A percentile compares a stretch with the other conserved stretches of the same genome.
phyloP scores from a whole-genome alignment of 352 stramenopile species.

The Phytophthora crassamura region DNA sequence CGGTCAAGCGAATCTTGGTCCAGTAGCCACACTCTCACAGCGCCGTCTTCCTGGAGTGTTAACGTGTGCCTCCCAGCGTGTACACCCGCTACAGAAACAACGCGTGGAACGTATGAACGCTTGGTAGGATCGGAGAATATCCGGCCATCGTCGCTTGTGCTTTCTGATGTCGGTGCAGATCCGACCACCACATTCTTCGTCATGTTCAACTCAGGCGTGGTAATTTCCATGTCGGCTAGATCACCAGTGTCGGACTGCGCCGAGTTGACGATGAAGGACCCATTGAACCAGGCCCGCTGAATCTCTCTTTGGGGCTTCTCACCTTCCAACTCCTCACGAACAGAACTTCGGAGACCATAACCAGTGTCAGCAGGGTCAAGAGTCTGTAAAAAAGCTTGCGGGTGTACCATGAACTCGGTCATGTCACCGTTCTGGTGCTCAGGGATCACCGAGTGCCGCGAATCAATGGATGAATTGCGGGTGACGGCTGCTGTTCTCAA shows the following conservation, averaged over 20 bases:
- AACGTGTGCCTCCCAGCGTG: constrained; percentile 48
- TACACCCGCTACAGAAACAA: constrained; percentile 47
- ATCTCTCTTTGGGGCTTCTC: constrained; percentile 13
- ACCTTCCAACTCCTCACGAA: constrained; percentile 21
- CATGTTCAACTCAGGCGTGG: constrained; percentile 26
- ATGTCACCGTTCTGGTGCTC: constrained; percentile 3
- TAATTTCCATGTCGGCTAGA: constrained; percentile 51
- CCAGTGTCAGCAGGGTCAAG: constrained; percentile 14
- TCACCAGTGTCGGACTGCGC: constrained; percentile 27
- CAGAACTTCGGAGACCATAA: constrained; percentile 28
- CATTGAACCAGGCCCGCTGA: constrained; percentile 37
- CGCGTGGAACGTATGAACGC: constrained; percentile 29
- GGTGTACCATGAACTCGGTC: constrained; percentile 44
- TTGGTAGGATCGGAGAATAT: constrained; percentile 11
- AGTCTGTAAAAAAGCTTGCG: constrained; percentile 54
- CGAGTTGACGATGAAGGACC: constrained; percentile 33
- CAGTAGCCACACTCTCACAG: constrained; percentile 68
- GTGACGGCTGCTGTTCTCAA: constrained; percentile 38
- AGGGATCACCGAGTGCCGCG: constrained; percentile 42
- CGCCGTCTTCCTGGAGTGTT: constrained; percentile 67
- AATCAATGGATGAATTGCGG: constrained; percentile 21
- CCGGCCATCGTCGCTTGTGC: constrained; percentile 1
- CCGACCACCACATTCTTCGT: constrained; percentile 59
- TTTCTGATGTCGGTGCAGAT: background rate
- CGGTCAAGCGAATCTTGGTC: constrained; percentile 51